These are phyloP conservation scores for Hysterium pulicare DNA, from an alignment of 2,329 filamentous ascomycete genomes.

Conservation along the genomic window DNA sequence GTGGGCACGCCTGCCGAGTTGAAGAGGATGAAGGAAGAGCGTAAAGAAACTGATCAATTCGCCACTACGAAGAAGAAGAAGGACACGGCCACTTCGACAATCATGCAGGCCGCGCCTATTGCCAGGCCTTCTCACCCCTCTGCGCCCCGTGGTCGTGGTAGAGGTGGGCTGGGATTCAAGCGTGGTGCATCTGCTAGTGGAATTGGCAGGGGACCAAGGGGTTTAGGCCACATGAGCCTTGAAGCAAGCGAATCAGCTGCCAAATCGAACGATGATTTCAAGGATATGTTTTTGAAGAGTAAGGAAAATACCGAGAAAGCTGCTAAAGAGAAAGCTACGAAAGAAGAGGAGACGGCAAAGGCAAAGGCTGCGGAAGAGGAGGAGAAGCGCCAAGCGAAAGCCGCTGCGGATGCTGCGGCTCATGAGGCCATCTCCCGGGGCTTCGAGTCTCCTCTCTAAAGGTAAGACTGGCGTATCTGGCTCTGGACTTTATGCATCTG, in stretches of 20 bases:
- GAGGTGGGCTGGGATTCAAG: conserved; percentile 48
- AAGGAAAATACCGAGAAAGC: conserved; percentile 20
- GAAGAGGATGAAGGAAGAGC: conserved; percentile 35
- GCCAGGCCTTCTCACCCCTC: conserved; percentile 42
- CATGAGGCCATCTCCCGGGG: too few species aligned
- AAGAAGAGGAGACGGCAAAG: conserved; percentile 6
- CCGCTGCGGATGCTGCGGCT: too few species aligned
- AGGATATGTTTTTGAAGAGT: conserved; percentile 50
- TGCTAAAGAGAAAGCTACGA: conserved; percentile 21
- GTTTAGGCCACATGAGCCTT: conserved; percentile 2
- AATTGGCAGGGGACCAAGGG: conserved; percentile 24
- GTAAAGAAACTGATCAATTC: conserved; percentile 36
- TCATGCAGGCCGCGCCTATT: conserved; percentile 36
- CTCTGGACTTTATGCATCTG: too few species aligned
- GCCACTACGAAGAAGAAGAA: conserved; percentile 3
- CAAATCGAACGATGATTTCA: conserved; percentile 59
- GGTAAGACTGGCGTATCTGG: too few species aligned
- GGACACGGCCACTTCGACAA: conserved; percentile 15
- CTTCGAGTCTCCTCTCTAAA: too few species aligned
- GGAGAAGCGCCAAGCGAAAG: too few species aligned
- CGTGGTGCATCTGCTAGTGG: conserved; percentile 30
- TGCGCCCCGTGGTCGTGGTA: conserved; percentile 34
- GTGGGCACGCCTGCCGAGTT: conserved; percentile 52
- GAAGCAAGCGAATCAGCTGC: conserved; percentile 14
- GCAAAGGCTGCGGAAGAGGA: too few species aligned